Percentiles rank a stretch among this genome's conserved stretches.
phyloP scores from a whole-genome alignment of 768 basidiomycete genomes.

The Lactarius evosmus region DNA sequence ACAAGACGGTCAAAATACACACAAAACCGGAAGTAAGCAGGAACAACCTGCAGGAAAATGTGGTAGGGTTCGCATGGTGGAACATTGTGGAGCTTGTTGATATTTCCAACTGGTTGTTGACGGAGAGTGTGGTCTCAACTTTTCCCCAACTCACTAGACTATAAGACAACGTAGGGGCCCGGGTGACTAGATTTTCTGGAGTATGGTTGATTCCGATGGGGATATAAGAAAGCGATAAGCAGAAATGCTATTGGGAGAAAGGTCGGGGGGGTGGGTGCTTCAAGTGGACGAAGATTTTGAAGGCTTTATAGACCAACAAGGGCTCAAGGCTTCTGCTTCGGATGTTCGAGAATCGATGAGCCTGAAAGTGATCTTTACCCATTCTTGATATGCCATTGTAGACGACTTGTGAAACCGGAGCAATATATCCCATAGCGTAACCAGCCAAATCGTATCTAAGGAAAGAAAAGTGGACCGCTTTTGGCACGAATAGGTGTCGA shows the following conservation, averaged over 20 bases:
- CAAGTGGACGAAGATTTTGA: neutral
- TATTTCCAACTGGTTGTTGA: no score
- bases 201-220: neutral
- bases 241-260: neutral
- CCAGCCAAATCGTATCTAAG: neutral
- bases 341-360: neutral
- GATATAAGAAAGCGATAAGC: neutral
- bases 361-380: neutral
- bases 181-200: neutral
- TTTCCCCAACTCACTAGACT: neutral
- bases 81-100: no score
- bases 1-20: neutral
- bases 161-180: neutral
- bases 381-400: neutral
- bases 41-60: constrained; percentile 3
- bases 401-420: neutral
- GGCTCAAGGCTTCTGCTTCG: neutral
- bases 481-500: neutral
- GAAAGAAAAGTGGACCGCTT: neutral
- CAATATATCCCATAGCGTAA: neutral
- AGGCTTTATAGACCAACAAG: constrained; percentile 5
- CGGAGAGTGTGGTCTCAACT: neutral
- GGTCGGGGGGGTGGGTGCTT: neutral
- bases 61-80: neutral
- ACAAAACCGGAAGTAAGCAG: neutral